phyloP scores from a whole-genome alignment of 1,284 basidiomycete genomes.

The Papiliotrema fonsecae region DNA sequence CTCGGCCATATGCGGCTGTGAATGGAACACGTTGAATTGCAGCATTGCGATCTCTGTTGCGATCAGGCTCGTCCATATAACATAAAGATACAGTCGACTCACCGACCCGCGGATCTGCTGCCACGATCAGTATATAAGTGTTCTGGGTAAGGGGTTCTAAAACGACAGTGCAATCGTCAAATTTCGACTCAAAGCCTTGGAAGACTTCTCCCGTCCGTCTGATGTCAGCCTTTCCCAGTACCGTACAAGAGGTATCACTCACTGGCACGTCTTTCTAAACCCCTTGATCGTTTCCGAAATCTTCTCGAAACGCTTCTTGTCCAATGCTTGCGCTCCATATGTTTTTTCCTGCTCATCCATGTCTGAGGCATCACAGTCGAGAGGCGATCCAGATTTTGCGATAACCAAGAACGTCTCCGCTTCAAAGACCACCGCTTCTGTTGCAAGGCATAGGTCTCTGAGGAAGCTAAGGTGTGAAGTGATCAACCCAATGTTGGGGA shows the following conservation, averaged over 20 bases:
- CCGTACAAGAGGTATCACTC: conserved; percentile 36
- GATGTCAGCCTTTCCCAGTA: conserved; percentile 25
- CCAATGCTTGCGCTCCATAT: conserved; percentile 55
- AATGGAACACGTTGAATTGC: conserved; percentile 50
- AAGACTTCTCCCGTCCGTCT: conserved; percentile 64
- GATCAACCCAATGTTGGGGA: conserved; percentile 87
- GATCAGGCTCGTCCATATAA: background rate
- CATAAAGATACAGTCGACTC: conserved; percentile 25
- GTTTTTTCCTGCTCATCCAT: conserved; percentile 32
- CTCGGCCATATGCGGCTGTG: conserved; percentile 50
- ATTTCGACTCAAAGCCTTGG: conserved; percentile 71
- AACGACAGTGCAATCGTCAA: conserved; percentile 70
- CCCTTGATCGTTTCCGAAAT: conserved; percentile 93
- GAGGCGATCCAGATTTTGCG: conserved; percentile 53
- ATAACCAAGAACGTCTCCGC: conserved; percentile 96
- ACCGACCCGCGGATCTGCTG: conserved; percentile 83
- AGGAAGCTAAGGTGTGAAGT: conserved; percentile 80
- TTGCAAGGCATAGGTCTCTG: conserved; percentile 76
- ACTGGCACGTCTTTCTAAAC: conserved; percentile 85
- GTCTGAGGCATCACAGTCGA: conserved; percentile 40
- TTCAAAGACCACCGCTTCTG: conserved; percentile 94
- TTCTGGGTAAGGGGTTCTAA: conserved; percentile 90
- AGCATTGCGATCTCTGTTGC: conserved; percentile 50
- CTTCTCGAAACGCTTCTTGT: conserved; percentile 85
- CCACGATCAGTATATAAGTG: conserved; percentile 81